phyloP scores from a whole-genome alignment of 1,284 basidiomycete genomes.

The Pseudozyma tsukubaensis region DNA sequence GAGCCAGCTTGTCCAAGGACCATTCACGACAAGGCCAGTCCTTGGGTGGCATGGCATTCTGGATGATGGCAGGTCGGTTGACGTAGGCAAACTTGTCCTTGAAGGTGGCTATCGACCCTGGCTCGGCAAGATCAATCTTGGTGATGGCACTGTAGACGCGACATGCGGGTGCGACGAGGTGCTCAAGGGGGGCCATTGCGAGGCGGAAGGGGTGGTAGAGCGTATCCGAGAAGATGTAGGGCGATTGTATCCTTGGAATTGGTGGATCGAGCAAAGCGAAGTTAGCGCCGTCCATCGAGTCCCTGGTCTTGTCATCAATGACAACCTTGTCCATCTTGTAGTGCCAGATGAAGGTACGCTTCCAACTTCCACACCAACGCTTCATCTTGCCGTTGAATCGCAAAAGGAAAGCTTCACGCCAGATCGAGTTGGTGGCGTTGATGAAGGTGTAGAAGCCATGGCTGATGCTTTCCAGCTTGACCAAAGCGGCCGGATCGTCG shows the following conservation, averaged over 20 bases:
- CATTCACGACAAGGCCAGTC: slow-evolving; percentile 59
- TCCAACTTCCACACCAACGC: slow-evolving; percentile 64
- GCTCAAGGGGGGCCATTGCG: slow-evolving; percentile 51
- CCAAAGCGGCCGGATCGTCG: slow-evolving; percentile 27
- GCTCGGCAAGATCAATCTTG: slow-evolving; percentile 43
- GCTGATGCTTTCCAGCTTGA: slow-evolving; percentile 46
- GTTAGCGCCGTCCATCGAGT: slow-evolving; percentile 27
- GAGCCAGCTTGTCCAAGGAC: slow-evolving; percentile 49
- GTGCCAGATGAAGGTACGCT: slow-evolving; percentile 52
- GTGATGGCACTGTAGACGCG: slow-evolving; percentile 45
- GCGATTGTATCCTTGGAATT: slow-evolving; percentile 34
- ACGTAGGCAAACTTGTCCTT: slow-evolving; percentile 34
- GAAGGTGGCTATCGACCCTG: slow-evolving; percentile 32
- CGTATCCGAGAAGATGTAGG: slow-evolving; percentile 58
- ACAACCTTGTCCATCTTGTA: slow-evolving; percentile 23
- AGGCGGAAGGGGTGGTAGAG: slow-evolving; percentile 61
- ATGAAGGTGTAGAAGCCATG: slow-evolving; percentile 54
- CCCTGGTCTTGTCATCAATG: slow-evolving; percentile 30
- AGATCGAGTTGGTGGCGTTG: slow-evolving; percentile 52
- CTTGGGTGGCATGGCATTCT: slow-evolving; percentile 51
- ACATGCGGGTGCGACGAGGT: slow-evolving; percentile 34
- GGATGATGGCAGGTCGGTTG: slow-evolving; percentile 55
- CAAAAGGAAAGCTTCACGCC: slow-evolving; percentile 55
- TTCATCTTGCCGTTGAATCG: slow-evolving; percentile 46
- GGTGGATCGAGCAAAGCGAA: slow-evolving; percentile 32